Conservation (phyloP, 768 basidiomycete genomes). For the Phlegmacium glaucopus region DNA sequence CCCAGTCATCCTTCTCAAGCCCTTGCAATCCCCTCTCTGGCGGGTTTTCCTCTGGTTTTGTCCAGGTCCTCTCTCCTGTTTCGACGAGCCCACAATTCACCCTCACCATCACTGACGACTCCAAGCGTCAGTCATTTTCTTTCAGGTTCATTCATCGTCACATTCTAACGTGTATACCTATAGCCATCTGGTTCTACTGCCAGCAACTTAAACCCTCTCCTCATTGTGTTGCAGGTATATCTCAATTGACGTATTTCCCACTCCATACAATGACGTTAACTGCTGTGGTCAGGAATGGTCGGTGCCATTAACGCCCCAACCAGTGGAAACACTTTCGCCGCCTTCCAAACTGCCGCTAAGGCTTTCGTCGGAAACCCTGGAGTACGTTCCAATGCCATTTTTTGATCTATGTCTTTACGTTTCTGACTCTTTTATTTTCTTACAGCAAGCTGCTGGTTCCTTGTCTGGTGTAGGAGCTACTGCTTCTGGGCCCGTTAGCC, state of each 20-base stretch:
- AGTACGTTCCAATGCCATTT: conserved; percentile 32
- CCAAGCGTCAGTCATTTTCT: conserved; percentile 34
- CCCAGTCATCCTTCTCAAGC: conserved; percentile 43
- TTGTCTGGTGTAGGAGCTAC: conserved; percentile 47
- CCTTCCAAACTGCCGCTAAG: conserved; percentile 33
- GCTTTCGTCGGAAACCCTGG: conserved; percentile 23
- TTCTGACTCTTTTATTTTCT: neutral
- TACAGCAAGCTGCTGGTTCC: conserved; percentile 37
- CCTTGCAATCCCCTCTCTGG: conserved; percentile 42
- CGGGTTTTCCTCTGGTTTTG: conserved; percentile 54
- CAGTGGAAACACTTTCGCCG: conserved; percentile 38
- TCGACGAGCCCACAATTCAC: conserved; percentile 38
- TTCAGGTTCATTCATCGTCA: conserved; percentile 8
- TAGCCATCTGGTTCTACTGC: conserved; percentile 61
- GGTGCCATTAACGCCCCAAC: conserved; percentile 51
- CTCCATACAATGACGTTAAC: neutral
- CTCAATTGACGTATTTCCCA: neutral
- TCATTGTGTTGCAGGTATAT: conserved; percentile 39
- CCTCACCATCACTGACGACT: conserved; percentile 46
- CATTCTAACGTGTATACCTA: too few relatives aligned
- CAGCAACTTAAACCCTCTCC: conserved; percentile 37
- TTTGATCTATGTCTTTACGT: neutral
- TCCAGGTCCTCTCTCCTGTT: conserved; percentile 26
- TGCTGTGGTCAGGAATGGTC: conserved; percentile 41
- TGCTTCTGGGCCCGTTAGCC: conserved; percentile 42